Conservation (phyloP, 441 rosid species). For the Populus trichocarpa region DNA sequence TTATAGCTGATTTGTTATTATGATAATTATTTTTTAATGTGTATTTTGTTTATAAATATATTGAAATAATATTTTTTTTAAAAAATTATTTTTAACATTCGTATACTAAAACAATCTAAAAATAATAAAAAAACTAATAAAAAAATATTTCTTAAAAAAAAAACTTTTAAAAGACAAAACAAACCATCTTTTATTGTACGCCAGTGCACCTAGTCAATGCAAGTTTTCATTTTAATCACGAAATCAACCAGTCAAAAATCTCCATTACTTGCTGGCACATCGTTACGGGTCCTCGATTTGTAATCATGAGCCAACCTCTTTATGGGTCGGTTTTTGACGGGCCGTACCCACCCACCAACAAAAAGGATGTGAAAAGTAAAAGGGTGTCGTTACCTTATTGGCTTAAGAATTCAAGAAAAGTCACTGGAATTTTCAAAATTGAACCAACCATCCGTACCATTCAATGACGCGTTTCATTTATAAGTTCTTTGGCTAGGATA, state of each 20-base stretch:
- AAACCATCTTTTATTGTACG: too few relatives aligned
- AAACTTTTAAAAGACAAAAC: too few relatives aligned
- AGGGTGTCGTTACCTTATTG: neutral
- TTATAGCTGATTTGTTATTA: neutral
- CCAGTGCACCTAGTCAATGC: too few relatives aligned
- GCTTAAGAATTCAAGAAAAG: neutral
- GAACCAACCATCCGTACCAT: neutral
- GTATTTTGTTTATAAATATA: too few relatives aligned
- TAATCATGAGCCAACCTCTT: neutral
- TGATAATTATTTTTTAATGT: too few relatives aligned
- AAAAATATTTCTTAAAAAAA: too few relatives aligned
- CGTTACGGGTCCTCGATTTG: too few relatives aligned
- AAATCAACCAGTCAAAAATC: neutral
- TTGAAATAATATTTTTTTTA: too few relatives aligned
- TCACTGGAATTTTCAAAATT: constrained; percentile 3
- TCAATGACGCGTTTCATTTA: neutral
- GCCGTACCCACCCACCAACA: neutral
- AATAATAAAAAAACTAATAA: too few relatives aligned
- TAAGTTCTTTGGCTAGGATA: too few relatives aligned
- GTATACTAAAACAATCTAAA: too few relatives aligned
- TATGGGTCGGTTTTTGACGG: neutral
- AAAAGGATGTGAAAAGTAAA: neutral
- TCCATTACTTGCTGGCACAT: neutral
- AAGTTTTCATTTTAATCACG: neutral
- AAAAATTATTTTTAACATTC: too few relatives aligned